Percentiles rank a stretch among this genome's conserved stretches.
phyloP scores from a whole-genome alignment of 2,329 filamentous ascomycete genomes.

The Colletotrichum sp. region DNA sequence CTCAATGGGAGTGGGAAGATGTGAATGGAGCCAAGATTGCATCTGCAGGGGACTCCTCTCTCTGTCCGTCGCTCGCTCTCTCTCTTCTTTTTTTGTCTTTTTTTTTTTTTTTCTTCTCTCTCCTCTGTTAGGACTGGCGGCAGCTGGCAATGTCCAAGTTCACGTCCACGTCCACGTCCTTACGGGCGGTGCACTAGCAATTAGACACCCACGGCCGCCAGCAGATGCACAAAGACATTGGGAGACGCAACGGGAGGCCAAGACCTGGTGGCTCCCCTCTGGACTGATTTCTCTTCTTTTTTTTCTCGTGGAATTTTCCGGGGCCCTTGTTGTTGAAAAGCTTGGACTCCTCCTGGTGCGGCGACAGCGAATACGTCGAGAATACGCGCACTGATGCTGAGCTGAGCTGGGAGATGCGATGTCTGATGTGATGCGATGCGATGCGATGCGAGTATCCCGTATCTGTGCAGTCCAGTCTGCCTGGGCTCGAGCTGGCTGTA shows the following conservation, averaged over 20 bases:
- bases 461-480: neutral
- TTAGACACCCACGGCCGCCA: neutral
- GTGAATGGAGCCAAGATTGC: conserved; percentile 17
- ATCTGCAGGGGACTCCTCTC: neutral
- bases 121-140: neutral
- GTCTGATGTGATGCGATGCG: neutral
- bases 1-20: conserved; percentile 9
- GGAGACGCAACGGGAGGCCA: neutral
- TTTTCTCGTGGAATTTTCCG: neutral
- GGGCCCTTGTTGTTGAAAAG: neutral
- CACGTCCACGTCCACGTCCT: neutral
- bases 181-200: neutral
- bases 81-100: neutral
- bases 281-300: neutral
- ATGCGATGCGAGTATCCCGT: neutral
- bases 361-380: neutral
- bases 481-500: neutral
- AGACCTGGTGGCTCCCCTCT: neutral
- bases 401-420: neutral
- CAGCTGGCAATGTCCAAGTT: neutral
- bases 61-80: no score
- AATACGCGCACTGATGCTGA: neutral
- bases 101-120: neutral
- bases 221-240: neutral
- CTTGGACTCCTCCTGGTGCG: neutral